Evolutionary conservation across 495 filamentous ascomycete genomes (phyloP), one percentile per base, ranked within the genome.

Genomic region (Aspergillus sclerotioniger): DNA sequence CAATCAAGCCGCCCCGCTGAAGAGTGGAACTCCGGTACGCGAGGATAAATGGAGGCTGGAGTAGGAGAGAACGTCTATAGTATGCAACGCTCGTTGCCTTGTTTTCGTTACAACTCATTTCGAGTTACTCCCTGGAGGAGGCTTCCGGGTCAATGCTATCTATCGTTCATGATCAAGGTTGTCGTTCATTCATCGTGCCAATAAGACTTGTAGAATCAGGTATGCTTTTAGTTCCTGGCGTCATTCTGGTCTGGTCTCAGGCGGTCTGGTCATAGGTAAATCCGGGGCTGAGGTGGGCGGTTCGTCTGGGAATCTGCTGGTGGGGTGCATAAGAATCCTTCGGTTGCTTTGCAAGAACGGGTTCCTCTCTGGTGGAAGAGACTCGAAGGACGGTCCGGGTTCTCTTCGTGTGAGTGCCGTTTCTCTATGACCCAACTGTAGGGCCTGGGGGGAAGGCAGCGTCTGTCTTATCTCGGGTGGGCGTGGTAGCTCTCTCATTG

Each of bases 401-500:
- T 62, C 64, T 19, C 69, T 59, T 21, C 72, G 61, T 20, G 65
- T 56, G 16, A 76, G 67, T 0, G 61, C 25, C 5, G 25, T 49
- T 16, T 72, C 68, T 35, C 65, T 63, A 4, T 69, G 71, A 3
- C 71, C 70, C 10, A 72, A 52, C 49, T 76, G 70, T 13, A 76
- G 52, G 1, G 65, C 55, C 37, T 66, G 70, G 8, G 72, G 71
- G 3, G 71, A 69, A 35, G 74, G 72, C 15, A 75, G 47, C 9
- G 71, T 68, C 8, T 73, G 68, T 20, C 63, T 57, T 57, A 72
- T 63, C 21, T 72, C 73, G 29, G 62, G 47, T 20, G 66, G 71
- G 4, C 67, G 67, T 6, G 74, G 74, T 20, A 75, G 51, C 47
- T 76, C 74, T 46, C 74, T 68, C 61, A 67, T 47, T 48, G 65